Base-by-base conservation (phyloP, 1,284 basidiomycete genomes). In the Melanopsichium pennsylvanicum region DNA sequence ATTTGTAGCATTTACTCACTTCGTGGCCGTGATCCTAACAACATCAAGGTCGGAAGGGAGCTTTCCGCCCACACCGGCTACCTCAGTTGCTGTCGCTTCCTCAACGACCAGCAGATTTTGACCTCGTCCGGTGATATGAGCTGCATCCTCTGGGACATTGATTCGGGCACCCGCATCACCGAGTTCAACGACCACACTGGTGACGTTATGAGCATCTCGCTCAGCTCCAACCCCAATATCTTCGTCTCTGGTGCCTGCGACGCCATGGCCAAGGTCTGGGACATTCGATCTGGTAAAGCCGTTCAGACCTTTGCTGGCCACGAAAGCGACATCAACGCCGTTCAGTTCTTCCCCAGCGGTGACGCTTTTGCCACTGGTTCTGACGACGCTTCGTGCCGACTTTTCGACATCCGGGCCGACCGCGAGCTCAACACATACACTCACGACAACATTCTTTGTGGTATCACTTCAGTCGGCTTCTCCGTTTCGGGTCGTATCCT, bases 91-190 rank as follows among this genome's bases (percentile, higher is more conserved):
- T 97, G 95, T 84, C 89, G 95, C 35, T 98, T 98, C 85, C 88
- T 97, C 84, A 97, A 92, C 80, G 96, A 98, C 84, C 87, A 94
- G 59, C 93, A 98, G 85, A 97, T 98, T 76, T 88, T 98, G 62
- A 98, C 95, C 25, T 90, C 88, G 69, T 97, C 93, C 16, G 95
- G 95, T 60, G 95, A 98, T 83, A 98, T 97, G 94, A 96, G 93
- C 34, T 97, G 96, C 82, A 97, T 98, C 93, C 86, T 97, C 33
- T 98, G 96, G 95, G 95, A 98, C 83, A 92, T 98, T 69, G 94
- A 97, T 82, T 92, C 92, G 23, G 96, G 95, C 69, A 92, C 93
- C 2, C 86, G 93, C 62, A 90, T 93, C 13, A 89, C 93, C 74
- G 95, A 97, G 83, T 98, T 98, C 83, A 95, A 91, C 81, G 96